Evolutionary conservation across 2,329 filamentous ascomycete genomes (phyloP).

Genomic region (Trichoderma oligosporum): DNA sequence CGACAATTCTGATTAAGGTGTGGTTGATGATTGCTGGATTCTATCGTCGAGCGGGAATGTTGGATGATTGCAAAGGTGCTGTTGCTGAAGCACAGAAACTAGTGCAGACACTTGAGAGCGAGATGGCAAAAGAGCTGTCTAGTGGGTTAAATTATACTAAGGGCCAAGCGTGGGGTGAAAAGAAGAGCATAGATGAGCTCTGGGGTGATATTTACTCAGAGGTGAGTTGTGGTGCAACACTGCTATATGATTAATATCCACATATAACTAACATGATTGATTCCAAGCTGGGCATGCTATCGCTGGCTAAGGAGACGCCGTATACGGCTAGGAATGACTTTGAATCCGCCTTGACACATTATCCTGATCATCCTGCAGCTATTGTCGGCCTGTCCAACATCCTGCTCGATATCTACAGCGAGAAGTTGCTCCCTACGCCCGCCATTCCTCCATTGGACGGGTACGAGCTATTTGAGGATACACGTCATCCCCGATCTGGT

Average conservation of each 20-base stretch:
- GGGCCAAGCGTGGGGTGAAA: constrained; percentile 69
- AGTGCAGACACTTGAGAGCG: constrained; percentile 65
- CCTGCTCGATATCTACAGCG: constrained; percentile 77
- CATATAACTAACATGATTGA: constrained; percentile 27
- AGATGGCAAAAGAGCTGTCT: constrained; percentile 59
- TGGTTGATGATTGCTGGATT: constrained; percentile 90
- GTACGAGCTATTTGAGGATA: constrained; percentile 16
- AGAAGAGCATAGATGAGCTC: constrained; percentile 76
- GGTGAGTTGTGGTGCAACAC: constrained; percentile 48
- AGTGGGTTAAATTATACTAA: constrained; percentile 60
- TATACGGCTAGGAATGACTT: constrained; percentile 72
- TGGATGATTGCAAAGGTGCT: constrained; percentile 75
- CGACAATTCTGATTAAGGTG: constrained; percentile 63
- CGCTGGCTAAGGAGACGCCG: constrained; percentile 56
- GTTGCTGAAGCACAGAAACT: constrained; percentile 78
- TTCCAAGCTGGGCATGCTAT: constrained; percentile 62
- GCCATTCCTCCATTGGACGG: constrained; percentile 45
- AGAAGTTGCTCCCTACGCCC: constrained; percentile 59
- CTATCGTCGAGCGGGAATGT: constrained; percentile 76
- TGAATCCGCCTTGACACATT: constrained; percentile 76
- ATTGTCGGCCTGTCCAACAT: constrained; percentile 82
- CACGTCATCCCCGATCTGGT: not conserved
- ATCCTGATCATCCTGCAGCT: constrained; percentile 72
- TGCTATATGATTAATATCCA: constrained; percentile 3
- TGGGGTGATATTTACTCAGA: constrained; percentile 82